These are phyloP conservation scores for Phytophthora sp. DNA, from an alignment of 352 stramenopile species.

Conservation along the genomic window DNA sequence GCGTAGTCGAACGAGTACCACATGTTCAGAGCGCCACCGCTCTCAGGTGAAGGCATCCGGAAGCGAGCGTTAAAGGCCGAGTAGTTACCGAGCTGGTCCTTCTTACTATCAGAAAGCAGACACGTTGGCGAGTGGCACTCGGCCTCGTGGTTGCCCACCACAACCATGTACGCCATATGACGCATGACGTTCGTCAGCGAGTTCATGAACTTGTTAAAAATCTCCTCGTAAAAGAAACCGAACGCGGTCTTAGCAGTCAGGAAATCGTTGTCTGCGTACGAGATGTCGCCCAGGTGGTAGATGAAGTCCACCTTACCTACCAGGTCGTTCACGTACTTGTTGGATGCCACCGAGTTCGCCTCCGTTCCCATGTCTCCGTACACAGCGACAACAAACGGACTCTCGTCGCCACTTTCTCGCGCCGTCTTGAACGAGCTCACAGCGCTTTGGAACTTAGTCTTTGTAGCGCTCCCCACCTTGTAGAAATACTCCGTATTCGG, in stretches of 20 bases:
- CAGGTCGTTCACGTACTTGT: conserved; percentile 39
- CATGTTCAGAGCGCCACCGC: conserved; percentile 48
- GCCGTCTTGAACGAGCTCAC: conserved; percentile 60
- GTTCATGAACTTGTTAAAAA: conserved; percentile 80
- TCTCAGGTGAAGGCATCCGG: conserved; percentile 48
- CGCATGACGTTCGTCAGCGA: conserved; percentile 49
- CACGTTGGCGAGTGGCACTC: conserved; percentile 46
- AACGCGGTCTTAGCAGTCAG: conserved; percentile 28
- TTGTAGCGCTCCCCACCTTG: conserved; percentile 28
- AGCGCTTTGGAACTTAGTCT: conserved; percentile 26
- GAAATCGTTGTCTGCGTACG: conserved; percentile 54
- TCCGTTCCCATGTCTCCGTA: conserved; percentile 51
- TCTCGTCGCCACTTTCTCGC: conserved; percentile 30
- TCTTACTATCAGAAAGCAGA: conserved; percentile 31
- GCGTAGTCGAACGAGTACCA: conserved; percentile 56
- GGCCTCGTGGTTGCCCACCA: conserved; percentile 63
- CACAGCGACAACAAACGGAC: conserved; percentile 41
- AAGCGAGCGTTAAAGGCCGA: conserved; percentile 59
- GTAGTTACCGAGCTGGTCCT: conserved; percentile 57
- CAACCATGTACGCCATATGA: conserved; percentile 71
- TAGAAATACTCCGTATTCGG: conserved; percentile 40
- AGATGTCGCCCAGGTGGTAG: conserved; percentile 51
- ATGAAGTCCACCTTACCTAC: conserved; percentile 44
- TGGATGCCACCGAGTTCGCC: conserved; percentile 34
- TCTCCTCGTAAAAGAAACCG: conserved; percentile 52